These are phyloP conservation scores for Conringia planisiliqua DNA, from an alignment of 345 rosid species.

Conservation along the genomic window DNA sequence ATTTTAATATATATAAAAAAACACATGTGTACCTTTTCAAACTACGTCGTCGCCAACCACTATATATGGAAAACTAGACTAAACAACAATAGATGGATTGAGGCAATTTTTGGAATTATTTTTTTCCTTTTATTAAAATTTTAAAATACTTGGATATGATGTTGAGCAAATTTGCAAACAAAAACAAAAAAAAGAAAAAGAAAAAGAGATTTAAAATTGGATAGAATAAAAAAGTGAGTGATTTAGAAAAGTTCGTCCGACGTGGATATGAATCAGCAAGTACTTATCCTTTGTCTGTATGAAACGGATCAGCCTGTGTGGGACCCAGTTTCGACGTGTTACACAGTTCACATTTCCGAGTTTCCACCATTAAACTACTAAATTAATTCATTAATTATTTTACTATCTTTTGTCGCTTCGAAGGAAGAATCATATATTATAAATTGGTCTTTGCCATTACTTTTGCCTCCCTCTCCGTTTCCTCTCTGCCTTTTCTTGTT, in stretches of 20 bases:
- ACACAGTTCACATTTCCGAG: slow-evolving; percentile 16
- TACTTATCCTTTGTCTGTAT: slow-evolving; percentile 2
- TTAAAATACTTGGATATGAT: not conserved
- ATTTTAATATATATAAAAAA: not conserved
- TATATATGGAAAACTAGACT: not conserved
- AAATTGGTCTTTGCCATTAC: not conserved
- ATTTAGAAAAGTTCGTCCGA: slow-evolving; percentile 22
- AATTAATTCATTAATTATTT: not conserved
- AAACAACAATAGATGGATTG: slow-evolving; percentile 6
- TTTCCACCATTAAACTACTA: not conserved
- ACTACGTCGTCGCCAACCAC: slow-evolving; percentile 25
- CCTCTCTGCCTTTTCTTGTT: not conserved
- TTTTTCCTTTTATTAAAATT: not conserved
- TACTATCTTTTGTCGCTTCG: too few relatives aligned
- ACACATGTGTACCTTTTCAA: slow-evolving; percentile 11
- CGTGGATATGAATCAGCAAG: slow-evolving; percentile 32
- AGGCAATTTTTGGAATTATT: not conserved
- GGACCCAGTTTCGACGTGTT: slow-evolving; percentile 26
- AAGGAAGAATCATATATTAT: too few relatives aligned
- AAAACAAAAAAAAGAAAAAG: not conserved
- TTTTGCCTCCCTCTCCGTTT: not conserved
- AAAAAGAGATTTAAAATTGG: not conserved
- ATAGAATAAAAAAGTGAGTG: slow-evolving; percentile 29
- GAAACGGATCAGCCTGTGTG: slow-evolving; percentile 4
- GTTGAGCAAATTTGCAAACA: not conserved